These are phyloP conservation scores for Brasilioporus rufonigricans DNA, from an alignment of 768 basidiomycete genomes.

Conservation along the genomic window DNA sequence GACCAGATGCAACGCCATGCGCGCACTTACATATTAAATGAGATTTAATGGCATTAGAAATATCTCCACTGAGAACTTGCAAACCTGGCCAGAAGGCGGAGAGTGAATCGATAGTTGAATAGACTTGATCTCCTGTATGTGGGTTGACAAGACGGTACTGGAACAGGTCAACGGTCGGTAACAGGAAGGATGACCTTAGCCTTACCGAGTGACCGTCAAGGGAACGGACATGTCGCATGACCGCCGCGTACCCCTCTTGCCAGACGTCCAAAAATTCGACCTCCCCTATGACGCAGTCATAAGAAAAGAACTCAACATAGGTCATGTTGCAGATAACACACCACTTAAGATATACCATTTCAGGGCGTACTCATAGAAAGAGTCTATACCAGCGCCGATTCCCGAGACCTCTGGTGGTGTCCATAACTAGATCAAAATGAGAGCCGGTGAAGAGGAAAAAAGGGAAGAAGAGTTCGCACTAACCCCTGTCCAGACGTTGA, in stretches of 20 bases:
- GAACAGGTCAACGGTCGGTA: background rate
- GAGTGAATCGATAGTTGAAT: slow-evolving; percentile 85
- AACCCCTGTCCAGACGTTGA: slow-evolving; percentile 81
- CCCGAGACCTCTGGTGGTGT: slow-evolving; percentile 70
- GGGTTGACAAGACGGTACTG: slow-evolving; percentile 90
- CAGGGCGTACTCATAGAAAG: slow-evolving; percentile 91
- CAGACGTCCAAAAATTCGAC: slow-evolving; percentile 80
- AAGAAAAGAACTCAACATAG: background rate
- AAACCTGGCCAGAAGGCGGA: slow-evolving; percentile 98
- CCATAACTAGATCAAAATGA: slow-evolving; percentile 51
- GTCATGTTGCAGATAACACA: slow-evolving; percentile 27
- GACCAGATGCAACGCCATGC: background rate
- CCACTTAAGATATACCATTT: slow-evolving; percentile 91
- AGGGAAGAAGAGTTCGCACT: slow-evolving; percentile 25
- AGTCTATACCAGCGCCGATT: slow-evolving; percentile 94
- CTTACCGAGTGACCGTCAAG: slow-evolving; percentile 85
- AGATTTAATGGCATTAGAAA: slow-evolving; percentile 88
- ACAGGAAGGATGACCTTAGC: background rate
- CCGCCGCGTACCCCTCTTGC: slow-evolving; percentile 76
- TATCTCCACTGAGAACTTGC: slow-evolving; percentile 82
- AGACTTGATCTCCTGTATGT: slow-evolving; percentile 68
- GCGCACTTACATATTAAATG: slow-evolving; percentile 76
- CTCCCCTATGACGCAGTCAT: slow-evolving; percentile 49
- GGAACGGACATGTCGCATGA: slow-evolving; percentile 84
- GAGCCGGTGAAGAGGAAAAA: slow-evolving; percentile 1